A percentile compares a stretch with the other conserved stretches of the same genome.
These are phyloP conservation scores for Gymnopilus junonius DNA, from an alignment of 768 basidiomycete species.

Conservation along the genomic window DNA sequence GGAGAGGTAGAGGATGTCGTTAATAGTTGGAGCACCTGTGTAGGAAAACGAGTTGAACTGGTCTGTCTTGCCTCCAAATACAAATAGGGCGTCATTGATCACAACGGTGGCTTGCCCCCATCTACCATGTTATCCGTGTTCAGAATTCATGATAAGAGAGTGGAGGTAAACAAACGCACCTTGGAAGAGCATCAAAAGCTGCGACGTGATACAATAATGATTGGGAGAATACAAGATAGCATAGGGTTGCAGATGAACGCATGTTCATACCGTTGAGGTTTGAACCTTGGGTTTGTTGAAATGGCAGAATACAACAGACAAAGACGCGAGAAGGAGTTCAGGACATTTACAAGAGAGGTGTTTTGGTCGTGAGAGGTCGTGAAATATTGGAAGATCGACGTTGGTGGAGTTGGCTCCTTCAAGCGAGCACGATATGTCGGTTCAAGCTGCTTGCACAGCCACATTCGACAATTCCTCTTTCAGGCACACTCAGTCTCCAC, in stretches of 20 bases:
- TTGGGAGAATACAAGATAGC: conserved; percentile 19
- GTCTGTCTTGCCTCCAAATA: conserved; percentile 86
- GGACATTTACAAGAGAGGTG: conserved; percentile 22
- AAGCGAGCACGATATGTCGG: conserved; percentile 15
- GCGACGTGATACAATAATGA: conserved; percentile 13
- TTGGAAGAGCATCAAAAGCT: conserved; percentile 29
- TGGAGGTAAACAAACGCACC: conserved; percentile 17
- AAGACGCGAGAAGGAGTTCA: conserved; percentile 6
- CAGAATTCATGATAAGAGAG: background rate
- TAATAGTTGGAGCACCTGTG: conserved; percentile 70
- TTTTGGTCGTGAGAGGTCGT: conserved; percentile 24
- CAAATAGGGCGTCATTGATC: conserved; percentile 60
- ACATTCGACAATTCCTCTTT: conserved; percentile 20
- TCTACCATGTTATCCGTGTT: conserved; percentile 43
- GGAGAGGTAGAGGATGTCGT: conserved; percentile 73
- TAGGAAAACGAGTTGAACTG: conserved; percentile 71
- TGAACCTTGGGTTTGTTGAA: background rate
- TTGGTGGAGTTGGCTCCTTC: conserved; percentile 19
- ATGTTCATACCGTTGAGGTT: conserved; percentile 8
- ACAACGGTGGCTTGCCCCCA: conserved; percentile 82
- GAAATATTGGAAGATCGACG: conserved; percentile 7
- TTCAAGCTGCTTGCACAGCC: conserved; percentile 15
- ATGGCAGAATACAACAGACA: background rate
- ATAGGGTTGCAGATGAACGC: conserved; percentile 12
- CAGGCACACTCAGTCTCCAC: conserved; percentile 8